phyloP scores from a whole-genome alignment of 1,284 basidiomycete genomes.

The Laetiporus sulphureus region DNA sequence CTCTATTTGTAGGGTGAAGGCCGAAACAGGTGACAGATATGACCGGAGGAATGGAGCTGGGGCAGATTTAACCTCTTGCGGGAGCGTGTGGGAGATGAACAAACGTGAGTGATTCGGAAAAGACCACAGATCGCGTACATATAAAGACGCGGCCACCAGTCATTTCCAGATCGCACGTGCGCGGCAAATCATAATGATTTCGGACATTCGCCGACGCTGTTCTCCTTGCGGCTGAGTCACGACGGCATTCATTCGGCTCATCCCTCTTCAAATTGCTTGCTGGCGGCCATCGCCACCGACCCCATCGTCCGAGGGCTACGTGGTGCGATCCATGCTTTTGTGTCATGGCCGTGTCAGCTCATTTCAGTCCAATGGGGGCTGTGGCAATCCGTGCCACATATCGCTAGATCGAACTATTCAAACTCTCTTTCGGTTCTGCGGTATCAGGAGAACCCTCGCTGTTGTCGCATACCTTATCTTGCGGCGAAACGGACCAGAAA shows the following conservation, averaged over 20 bases:
- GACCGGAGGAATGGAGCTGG: slow-evolving; percentile 1
- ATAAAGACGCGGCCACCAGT: slow-evolving; percentile 5
- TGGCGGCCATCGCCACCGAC: neutral
- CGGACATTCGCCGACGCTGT: no score
- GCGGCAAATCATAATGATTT: slow-evolving; percentile 4
- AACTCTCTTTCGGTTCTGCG: neutral
- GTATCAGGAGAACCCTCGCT: no score
- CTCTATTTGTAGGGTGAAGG: slow-evolving; percentile 10
- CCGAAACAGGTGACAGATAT: slow-evolving; percentile 5
- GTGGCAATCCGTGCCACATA: no score
- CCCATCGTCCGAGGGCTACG: neutral
- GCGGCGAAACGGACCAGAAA: neutral
- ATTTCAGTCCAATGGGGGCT: no score
- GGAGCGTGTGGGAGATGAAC: slow-evolving; percentile 12
- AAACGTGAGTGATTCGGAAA: slow-evolving; percentile 14
- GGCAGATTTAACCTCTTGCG: neutral
- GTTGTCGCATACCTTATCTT: neutral
- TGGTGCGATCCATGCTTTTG: no score
- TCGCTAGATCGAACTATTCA: no score
- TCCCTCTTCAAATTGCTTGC: neutral
- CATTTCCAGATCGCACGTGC: slow-evolving; percentile 21
- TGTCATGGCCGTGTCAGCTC: no score
- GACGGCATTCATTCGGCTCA: no score
- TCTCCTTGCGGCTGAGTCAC: no score
- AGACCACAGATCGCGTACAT: slow-evolving; percentile 7